Conservation (phyloP, 768 basidiomycete genomes). For the Austroboletus festivus region DNA sequence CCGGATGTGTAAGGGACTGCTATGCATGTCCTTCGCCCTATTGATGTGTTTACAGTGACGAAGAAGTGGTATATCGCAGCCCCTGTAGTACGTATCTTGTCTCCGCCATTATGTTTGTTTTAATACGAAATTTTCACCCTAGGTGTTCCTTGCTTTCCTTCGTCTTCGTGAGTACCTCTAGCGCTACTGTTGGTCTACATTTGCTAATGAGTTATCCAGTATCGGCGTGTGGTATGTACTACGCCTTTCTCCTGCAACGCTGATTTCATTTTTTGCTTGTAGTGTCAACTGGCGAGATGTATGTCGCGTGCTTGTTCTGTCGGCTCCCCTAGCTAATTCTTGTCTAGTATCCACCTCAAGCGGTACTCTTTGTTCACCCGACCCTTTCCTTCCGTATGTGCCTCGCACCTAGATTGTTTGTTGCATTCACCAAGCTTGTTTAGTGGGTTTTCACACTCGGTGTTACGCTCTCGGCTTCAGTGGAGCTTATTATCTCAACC, state of each 20-base stretch:
- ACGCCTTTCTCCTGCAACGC: background rate
- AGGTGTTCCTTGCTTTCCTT: slow-evolving; percentile 33
- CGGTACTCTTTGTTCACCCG: slow-evolving; percentile 30
- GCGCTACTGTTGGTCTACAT: too few relatives aligned
- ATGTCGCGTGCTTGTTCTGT: background rate
- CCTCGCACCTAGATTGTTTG: background rate
- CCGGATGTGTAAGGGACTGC: slow-evolving; percentile 27
- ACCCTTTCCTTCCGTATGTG: slow-evolving; percentile 29
- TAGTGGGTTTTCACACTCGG: slow-evolving; percentile 33
- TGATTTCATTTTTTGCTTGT: background rate
- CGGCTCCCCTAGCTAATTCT: accelerated
- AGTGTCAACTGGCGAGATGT: slow-evolving; percentile 36
- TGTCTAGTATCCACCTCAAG: slow-evolving; percentile 24
- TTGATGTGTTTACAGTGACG: slow-evolving; percentile 23
- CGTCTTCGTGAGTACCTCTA: slow-evolving; percentile 32
- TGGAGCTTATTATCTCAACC: slow-evolving; percentile 31
- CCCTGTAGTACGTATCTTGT: slow-evolving; percentile 21
- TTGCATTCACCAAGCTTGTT: background rate
- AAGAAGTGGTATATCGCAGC: slow-evolving; percentile 32
- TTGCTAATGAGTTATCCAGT: slow-evolving; percentile 9
- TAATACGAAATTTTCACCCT: background rate
- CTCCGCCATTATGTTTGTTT: background rate
- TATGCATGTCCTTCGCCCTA: background rate
- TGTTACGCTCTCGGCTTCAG: slow-evolving; percentile 33
- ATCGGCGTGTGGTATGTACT: slow-evolving; percentile 28